Conservation (phyloP, 441 rosid genomes). For the Bruguiera hainesii region DNA sequence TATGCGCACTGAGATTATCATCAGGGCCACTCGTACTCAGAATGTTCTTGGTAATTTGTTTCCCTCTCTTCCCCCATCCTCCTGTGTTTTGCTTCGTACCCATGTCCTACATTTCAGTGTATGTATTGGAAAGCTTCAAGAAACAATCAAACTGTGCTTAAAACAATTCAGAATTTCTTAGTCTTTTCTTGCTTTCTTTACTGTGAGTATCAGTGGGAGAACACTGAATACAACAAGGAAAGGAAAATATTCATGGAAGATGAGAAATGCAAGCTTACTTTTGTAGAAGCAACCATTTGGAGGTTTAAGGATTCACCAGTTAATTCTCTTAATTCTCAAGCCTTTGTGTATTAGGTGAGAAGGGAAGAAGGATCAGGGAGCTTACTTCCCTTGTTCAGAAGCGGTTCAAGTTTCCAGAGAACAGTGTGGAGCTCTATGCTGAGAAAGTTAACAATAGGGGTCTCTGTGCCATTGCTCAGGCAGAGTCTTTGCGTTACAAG, state of each 20-base stretch:
- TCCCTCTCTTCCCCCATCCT: no score
- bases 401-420: slow-evolving; percentile 66
- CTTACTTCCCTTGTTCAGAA: slow-evolving; percentile 80
- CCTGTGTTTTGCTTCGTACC: background rate
- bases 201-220: no score
- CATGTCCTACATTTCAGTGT: no score
- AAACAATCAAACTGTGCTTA: no score
- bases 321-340: no score
- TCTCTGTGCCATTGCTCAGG: slow-evolving; percentile 87
- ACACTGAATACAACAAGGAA: no score
- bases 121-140: no score
- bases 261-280: no score
- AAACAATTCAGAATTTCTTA: no score
- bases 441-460: slow-evolving; percentile 77
- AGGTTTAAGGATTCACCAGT: background rate
- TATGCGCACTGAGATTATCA: slow-evolving; percentile 70
- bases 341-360: slow-evolving; percentile 45
- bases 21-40: slow-evolving; percentile 75
- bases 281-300: no score
- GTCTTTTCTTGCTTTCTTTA: no score
- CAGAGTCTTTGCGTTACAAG: slow-evolving; percentile 87
- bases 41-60: slow-evolving; percentile 54
- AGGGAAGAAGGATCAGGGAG: slow-evolving; percentile 85
- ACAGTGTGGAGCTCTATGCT: slow-evolving; percentile 76
- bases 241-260: no score